Percentiles rank a stretch among this genome's conserved stretches.
These are phyloP conservation scores for Aquilaria sinensis DNA, from an alignment of 345 rosid species.

Conservation along the genomic window DNA sequence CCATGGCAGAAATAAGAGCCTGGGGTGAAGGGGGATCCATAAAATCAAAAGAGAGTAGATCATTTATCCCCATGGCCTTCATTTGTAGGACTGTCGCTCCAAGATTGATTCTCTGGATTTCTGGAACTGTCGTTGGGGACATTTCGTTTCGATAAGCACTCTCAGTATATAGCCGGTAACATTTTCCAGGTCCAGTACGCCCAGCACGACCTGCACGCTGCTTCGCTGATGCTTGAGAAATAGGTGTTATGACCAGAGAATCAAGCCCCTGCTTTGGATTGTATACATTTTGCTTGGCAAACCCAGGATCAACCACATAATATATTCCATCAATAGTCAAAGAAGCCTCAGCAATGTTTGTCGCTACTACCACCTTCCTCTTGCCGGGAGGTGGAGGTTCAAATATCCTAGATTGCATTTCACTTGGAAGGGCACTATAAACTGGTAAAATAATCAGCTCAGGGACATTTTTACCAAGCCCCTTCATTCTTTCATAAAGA, in stretches of 20 bases:
- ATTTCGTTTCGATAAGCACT: slow-evolving; percentile 68
- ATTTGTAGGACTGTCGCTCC: slow-evolving; percentile 54
- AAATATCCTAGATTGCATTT: slow-evolving; percentile 75
- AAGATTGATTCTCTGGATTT: slow-evolving; percentile 89
- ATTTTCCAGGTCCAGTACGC: slow-evolving; percentile 76
- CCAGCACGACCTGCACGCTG: slow-evolving; percentile 78
- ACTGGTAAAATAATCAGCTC: slow-evolving; percentile 66
- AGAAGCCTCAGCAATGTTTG: slow-evolving; percentile 73
- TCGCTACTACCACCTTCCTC: slow-evolving; percentile 73
- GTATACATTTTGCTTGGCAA: slow-evolving; percentile 65
- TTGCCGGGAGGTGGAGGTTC: slow-evolving; percentile 65
- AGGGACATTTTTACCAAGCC: slow-evolving; percentile 59
- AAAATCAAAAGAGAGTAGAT: slow-evolving; percentile 66
- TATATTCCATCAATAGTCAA: slow-evolving; percentile 64
- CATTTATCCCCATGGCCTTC: slow-evolving; percentile 97
- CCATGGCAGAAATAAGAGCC: slow-evolving; percentile 88
- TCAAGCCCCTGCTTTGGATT: slow-evolving; percentile 68
- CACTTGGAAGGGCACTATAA: slow-evolving; percentile 74
- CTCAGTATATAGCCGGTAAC: slow-evolving; percentile 64
- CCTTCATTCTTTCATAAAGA: slow-evolving; percentile 62
- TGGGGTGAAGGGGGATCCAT: slow-evolving; percentile 77
- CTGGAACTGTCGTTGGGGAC: slow-evolving; percentile 80
- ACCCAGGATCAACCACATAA: slow-evolving; percentile 71
- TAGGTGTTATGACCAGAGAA: slow-evolving; percentile 62
- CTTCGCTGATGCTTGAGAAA: slow-evolving; percentile 77